Evolutionary conservation across 1,284 basidiomycete species (phyloP), one percentile per base, ranked within the genome.

Genomic region (Puccinia polysora): DNA sequence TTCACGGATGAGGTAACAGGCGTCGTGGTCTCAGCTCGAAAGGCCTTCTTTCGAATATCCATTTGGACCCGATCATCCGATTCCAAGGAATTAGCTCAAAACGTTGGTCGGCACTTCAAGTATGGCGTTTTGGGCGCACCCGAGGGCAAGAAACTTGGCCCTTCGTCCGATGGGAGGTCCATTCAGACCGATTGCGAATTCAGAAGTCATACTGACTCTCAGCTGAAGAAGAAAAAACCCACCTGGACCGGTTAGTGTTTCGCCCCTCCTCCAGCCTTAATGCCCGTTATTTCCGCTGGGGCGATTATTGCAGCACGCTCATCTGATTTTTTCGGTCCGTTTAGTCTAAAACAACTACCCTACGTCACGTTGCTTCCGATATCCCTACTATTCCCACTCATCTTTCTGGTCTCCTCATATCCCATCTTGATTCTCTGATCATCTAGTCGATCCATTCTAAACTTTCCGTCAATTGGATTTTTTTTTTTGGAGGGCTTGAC

Each of bases 1-100:
- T 73, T 70, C 15, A 70, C 67, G 15, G 67, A 78, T 74, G 77
- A 79, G 52, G 75, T 97, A 75, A 96, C 92, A 0, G 93, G 95
- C 71, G 94, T 98, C 59, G 96, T 98, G 78, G 88, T 97, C 71
- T 93, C 90, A 15, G 89, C 90, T 58, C 88, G 95, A 74, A 90
- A 91, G 69, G 90, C 92, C 80, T 97, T 97, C 81, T 98, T 93
- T 83, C 89, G 95, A 65, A 82, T 98, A 77, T 91, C 91, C 73
- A 93, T 98, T 83, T 97, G 95, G 95, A 97, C 95, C 58, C 86
- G 94, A 62, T 76, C 77, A 32, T 75, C 80, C 2, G 79, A 80
- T 50, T 76, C 77, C 30, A 83, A 87, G 64, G 89, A 90, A 6
- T 76, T 32, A 79, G 80, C 64, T 78, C 81, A 56, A 85, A 86